Evolutionary conservation across 768 basidiomycete genomes (phyloP), one percentile per base, ranked within the genome.

Genomic region (Russula compacta): DNA sequence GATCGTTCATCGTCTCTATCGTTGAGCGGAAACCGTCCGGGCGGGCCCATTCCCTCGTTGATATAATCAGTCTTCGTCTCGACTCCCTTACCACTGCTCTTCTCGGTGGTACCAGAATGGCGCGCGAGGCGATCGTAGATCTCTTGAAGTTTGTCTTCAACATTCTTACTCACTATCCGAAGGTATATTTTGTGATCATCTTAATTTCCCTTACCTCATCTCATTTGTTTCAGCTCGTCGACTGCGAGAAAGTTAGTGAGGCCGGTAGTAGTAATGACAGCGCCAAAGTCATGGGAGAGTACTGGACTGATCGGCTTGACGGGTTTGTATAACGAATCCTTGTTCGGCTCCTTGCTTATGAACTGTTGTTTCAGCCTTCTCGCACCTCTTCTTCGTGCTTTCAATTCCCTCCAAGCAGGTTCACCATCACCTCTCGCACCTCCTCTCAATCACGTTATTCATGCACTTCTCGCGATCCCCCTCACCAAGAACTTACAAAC

Each of bases 121-220:
- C 83, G 35, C 79, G 79, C 66, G 89, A 91, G 58, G 91, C 93
- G 2, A 79, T 88, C 75, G 79, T 81, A 4, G 94, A 98, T 71
- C 70, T 93, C 29, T 79, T 98, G 58, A 98, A 98, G 69, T 78
- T 93, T 50, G 76, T 81, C 3, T 94, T 91, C 72, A 94, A 95
- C 70, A 70, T 95, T 35, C 76, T 92, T 53, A 71, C 84, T 44
- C 87, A 89, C 69, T 93, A 91, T 72, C 91, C 91, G 5, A 90
- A 85, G 77, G 88, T 87, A 48, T 35, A 74, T 70, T 17, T 7
- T 17, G 6, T 40, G 56, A 35, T 47, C 33, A 19, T 51, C 35
- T 14, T 32, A 3, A 36, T 6, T 40, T 0, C 2, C 53, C 15
- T n/a, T 19, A n/a, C 12, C 36, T 48, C 54, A 32, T 51, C 54